Evolutionary conservation across 2,329 filamentous ascomycete genomes (phyloP).

Genomic region (Fusarium secorum): DNA sequence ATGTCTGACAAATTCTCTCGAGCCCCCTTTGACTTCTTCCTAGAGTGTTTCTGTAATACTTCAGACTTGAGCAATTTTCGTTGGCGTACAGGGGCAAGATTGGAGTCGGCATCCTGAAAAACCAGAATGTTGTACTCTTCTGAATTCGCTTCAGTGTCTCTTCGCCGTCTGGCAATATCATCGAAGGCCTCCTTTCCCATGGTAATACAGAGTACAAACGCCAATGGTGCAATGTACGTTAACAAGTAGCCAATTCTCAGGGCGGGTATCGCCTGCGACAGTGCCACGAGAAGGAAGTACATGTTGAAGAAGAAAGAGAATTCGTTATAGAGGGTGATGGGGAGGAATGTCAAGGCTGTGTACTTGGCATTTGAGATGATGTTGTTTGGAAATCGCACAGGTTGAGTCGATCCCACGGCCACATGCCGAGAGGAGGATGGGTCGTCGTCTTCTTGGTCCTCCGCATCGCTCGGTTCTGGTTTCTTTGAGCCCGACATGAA

Average conservation of each 20-base stretch:
- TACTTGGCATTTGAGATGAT: constrained; percentile 97
- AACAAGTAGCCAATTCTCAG: constrained; percentile 92
- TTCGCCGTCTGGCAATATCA: constrained; percentile 83
- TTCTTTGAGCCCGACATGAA: constrained; percentile 63
- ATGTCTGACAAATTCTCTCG: constrained; percentile 66
- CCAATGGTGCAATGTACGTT: constrained; percentile 91
- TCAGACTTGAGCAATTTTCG: constrained; percentile 56
- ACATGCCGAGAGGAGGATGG: constrained; percentile 77
- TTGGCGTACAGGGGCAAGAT: constrained; percentile 50
- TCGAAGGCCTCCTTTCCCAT: constrained; percentile 96
- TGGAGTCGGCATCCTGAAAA: constrained; percentile 66
- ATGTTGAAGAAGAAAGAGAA: constrained; percentile 99
- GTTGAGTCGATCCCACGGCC: constrained; percentile 76
- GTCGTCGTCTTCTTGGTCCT: constrained; percentile 64
- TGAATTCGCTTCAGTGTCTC: constrained; percentile 93
- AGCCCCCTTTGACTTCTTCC: constrained; percentile 43
- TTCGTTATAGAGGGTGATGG: constrained; percentile 94
- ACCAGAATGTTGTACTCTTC: constrained; percentile 83
- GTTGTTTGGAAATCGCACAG: constrained; percentile 84
- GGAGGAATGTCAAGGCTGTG: constrained; percentile 91
- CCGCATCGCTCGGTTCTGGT: constrained; percentile 51
- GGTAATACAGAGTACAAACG: constrained; percentile 90
- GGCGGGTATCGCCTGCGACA: constrained; percentile 90
- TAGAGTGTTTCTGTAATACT: constrained; percentile 40
- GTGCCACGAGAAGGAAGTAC: constrained; percentile 94